phyloP scores from a whole-genome alignment of 2,329 filamentous ascomycete genomes.

The Emmonsia crescens region DNA sequence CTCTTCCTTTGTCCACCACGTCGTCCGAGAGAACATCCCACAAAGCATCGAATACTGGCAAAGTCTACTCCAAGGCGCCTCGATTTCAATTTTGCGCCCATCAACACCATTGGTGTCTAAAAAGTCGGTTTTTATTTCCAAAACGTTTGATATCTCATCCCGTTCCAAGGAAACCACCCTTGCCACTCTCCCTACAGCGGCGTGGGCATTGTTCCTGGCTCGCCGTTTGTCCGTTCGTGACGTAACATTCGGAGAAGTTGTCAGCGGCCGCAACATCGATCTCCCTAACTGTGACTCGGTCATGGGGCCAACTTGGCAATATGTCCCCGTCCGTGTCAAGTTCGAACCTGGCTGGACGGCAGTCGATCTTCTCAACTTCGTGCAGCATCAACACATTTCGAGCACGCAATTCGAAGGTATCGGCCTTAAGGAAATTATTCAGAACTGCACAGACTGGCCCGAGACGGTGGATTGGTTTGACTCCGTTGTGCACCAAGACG shows the following conservation, averaged over 20 bases:
- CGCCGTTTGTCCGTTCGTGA: conserved; percentile 38
- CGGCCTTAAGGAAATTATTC: conserved; percentile 39
- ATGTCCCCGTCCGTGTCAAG: conserved; percentile 47
- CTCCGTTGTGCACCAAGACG: conserved; percentile 46
- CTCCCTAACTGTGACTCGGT: conserved; percentile 41
- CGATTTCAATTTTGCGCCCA: conserved; percentile 22
- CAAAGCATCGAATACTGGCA: conserved; percentile 46
- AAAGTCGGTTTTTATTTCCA: conserved; percentile 4
- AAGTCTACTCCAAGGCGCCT: conserved; percentile 41
- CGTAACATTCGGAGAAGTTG: conserved; percentile 51
- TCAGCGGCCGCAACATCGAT: conserved; percentile 48
- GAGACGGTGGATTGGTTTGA: conserved; percentile 40
- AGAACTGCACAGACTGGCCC: conserved; percentile 37
- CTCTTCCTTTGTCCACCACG: conserved; percentile 25
- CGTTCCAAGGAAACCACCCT: conserved; percentile 45
- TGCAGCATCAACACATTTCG: conserved; percentile 43
- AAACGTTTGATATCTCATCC: conserved; percentile 35
- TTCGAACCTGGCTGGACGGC: conserved; percentile 39
- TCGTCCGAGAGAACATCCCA: conserved; percentile 21
- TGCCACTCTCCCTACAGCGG: conserved; percentile 49
- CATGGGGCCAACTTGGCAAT: conserved; percentile 53
- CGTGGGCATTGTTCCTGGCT: conserved; percentile 49
- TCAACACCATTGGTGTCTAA: conserved; percentile 5
- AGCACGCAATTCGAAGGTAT: conserved; percentile 40
- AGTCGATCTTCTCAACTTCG: conserved; percentile 36